Base-by-base conservation (phyloP, 495 filamentous ascomycete genomes). In the Haplographium delicatum region DNA sequence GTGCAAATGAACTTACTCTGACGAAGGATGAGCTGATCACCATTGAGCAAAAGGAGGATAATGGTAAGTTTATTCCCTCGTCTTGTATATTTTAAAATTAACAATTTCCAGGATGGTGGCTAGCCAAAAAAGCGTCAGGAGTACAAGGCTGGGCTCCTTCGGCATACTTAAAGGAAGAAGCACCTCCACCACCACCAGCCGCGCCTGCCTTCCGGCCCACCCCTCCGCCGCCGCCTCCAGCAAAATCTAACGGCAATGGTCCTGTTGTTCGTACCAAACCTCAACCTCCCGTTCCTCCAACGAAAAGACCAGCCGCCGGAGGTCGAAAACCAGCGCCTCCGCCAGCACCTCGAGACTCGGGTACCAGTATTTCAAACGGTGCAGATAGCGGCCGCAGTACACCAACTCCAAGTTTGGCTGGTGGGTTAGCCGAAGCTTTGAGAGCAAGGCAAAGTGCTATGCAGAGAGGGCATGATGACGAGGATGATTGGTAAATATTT, bases 141-240 rank as follows among this genome's bases (percentile, higher is more conserved):
- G 85, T 94, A 68, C 85, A 94, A 68, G 94, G 89, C 33, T 98
- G 93, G 93, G 82, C 90, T 0, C 93, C 93, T 0, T 86, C 91
- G 19, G 85, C 91, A 26, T 98, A 97, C 59, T 82, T 98, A 5
- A 83, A 95, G 63, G 89, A 96, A 69, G 79, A 86, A 56, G 64
- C 77, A 27, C 65, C 75, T 0, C 72, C 82, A 26, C 76, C 83
- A 1, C 76, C 81, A 7, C 78, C 81, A 11, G 40, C 47, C n/a
- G 28, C 26, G 22, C 30, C 38, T n/a, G 80, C 79, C 1, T 63
- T 68, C 4, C 66, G 72, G 8, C 82, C 85, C 1, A 72, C 76
- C 1, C 76, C 81, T 8, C 76, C 81, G 3, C 63, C 76, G 6
- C 64, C 70, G 20, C 72, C 79, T 2, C 76, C 80, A 41, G 77